phyloP scores from a whole-genome alignment of 1,284 basidiomycete species.

The Melanopsichium pennsylvanicum region DNA sequence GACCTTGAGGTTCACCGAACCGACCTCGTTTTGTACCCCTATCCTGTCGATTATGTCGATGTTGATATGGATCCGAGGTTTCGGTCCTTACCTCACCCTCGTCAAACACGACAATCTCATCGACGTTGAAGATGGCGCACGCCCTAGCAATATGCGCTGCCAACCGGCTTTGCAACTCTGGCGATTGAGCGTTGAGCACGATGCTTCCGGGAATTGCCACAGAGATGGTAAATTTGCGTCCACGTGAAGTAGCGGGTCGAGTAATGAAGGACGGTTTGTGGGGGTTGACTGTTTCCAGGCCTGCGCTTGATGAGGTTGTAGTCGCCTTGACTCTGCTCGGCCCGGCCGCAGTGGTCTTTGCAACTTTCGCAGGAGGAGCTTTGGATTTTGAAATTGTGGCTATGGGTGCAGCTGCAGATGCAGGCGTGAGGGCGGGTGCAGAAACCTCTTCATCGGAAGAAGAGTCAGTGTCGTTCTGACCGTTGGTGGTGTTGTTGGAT shows the following conservation, averaged over 20 bases:
- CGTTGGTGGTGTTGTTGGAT: background rate
- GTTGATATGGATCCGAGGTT: constrained; percentile 20
- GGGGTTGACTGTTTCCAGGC: constrained; percentile 20
- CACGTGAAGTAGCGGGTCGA: constrained; percentile 11
- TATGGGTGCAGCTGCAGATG: no score
- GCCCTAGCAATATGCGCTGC: constrained; percentile 63
- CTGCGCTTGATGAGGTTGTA: background rate
- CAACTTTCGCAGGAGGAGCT: background rate
- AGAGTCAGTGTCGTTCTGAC: background rate
- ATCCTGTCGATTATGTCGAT: constrained; percentile 25
- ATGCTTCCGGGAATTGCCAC: constrained; percentile 64
- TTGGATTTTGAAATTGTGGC: no score
- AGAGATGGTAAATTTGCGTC: constrained; percentile 53
- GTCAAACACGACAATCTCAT: constrained; percentile 64
- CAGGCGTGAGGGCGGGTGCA: no score
- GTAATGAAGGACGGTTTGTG: constrained; percentile 50
- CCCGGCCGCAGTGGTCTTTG: background rate
- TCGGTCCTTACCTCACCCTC: constrained; percentile 21
- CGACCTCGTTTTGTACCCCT: no score
- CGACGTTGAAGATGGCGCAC: constrained; percentile 65
- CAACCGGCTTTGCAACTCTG: constrained; percentile 59
- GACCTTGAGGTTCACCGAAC: no score
- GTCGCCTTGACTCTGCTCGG: background rate
- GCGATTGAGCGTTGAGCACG: constrained; percentile 63
- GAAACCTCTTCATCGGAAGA: constrained; percentile 11